phyloP scores from a whole-genome alignment of 176 grass and related monocot species.

The Musa itinerans region DNA sequence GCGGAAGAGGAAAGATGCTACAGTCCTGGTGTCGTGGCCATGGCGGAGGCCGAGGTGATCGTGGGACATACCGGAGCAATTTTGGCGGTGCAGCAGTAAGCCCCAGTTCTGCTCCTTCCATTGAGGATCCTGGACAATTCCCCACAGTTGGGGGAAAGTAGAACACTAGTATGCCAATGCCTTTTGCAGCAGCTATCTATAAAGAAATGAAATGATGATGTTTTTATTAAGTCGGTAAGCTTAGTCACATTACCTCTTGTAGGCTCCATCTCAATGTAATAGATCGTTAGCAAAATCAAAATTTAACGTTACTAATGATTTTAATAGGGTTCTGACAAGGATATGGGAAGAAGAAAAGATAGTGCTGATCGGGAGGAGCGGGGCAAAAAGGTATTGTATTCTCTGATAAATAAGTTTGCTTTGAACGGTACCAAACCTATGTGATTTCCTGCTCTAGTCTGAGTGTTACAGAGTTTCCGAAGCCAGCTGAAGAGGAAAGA shows the following conservation, averaged over 20 bases:
- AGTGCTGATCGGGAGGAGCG: neutral
- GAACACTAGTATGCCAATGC: neutral
- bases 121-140: too few species aligned
- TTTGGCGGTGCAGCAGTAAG: neutral
- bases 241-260: neutral
- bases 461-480: neutral
- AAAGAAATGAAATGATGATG: slow-evolving; percentile 1
- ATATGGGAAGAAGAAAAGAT: neutral
- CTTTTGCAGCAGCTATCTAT: slow-evolving; percentile 8
- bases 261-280: neutral
- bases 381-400: neutral
- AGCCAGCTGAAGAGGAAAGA: neutral
- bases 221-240: neutral
- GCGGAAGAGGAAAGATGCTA: neutral
- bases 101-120: neutral
- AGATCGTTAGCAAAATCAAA: neutral
- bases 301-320: neutral
- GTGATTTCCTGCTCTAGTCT: neutral
- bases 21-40: neutral
- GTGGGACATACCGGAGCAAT: neutral
- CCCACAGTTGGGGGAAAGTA: too few species aligned
- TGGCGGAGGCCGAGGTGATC: neutral
- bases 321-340: neutral
- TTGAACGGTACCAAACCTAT: neutral
- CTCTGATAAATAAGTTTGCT: neutral